Base-by-base conservation (phyloP, 2,329 filamentous ascomycete species). In the Monosporascus ibericus region DNA sequence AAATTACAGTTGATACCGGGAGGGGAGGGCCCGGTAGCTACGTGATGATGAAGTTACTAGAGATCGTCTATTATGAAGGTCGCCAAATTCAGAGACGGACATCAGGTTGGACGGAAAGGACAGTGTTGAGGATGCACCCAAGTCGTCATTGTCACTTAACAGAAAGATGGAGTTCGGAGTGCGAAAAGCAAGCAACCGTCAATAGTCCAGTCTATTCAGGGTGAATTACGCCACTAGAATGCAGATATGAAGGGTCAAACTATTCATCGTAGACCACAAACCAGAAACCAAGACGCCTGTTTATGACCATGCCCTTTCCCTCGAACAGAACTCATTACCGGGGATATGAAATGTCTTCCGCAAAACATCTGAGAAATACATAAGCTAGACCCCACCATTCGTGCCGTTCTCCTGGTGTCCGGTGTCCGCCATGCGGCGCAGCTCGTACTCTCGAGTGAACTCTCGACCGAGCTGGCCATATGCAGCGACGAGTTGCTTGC, bases 401-500 rank as follows among this genome's bases (percentile, higher is more conserved):
- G 56, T 53, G 47, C 63, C 65, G 49, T 66, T 74, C 52, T 72
- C 77, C 63, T 81, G 76, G 57, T 85, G 81, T 49, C 81, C 81
- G 22, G 81, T 83, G 44, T 82, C 82, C 54, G 86, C 89, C 80
- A 95, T 92, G 72, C 91, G 92, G 64, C 90, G 85, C 62, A 95
- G 74, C 71, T 95, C 90, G 73, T 85, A 94, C 71, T 97, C 92
- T 65, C 92, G 91, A 20, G 89, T 95, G 69, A 97, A 96, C 67
- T 95, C 90, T 58, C 89, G 84, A 57, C 87, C 87, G 54, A 99
- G 76, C 58, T 85, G 85, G 52, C 86, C 86, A 51, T 96, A 81
- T 59, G 95, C 86, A 54, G 84, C 81, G 57, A 99, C 88, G 46
- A 96, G 79, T 60, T 91, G 86, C 69, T 88, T 84, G 74, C 89